Base-by-base conservation (phyloP, 129 eudicot genomes). In the Gnaphalium uliginosum region DNA sequence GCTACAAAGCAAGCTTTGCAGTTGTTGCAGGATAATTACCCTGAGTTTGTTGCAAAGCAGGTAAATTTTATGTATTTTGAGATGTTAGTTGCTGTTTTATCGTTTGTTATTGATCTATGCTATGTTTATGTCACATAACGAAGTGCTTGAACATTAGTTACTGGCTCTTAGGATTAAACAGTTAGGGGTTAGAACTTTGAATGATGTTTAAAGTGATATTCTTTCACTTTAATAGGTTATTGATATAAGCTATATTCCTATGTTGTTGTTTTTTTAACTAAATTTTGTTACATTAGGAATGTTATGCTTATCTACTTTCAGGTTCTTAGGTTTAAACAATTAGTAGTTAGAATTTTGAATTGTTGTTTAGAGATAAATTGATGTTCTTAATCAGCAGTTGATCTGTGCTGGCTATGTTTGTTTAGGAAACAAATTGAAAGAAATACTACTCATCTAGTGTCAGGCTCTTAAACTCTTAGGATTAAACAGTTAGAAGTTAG, bases 1-100 rank as follows among this genome's bases (percentile, higher is more conserved):
- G 95, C 89, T 8, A 83, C 87, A 1, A 85, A 91, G 70, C 90
- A 88, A 58, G 92, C 95, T n/a, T 75, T 91, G 57, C 86, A 82
- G 37, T 82, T 91, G 79, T 79, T 91, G 43, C 97, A 91, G 83
- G 97, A 91, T 39, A 91, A 91, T 57, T 91, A 91, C 68, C 97
- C 97, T 5, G 97, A 91, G 68, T 85, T 91, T 57, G 91, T 86
- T 10, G 93, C 97, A 6, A 92, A 85, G 76, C 89, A 92, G 81
- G 97, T 92, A 73, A 78, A 30, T 35, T n/a, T 78, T 30, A 43
- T 59, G 30, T 71, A 51, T 22, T 71, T 71, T 71, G 30, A 29
- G 76, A 71, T 71, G 65, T 54, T 30, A 32, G 5, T 30, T 71
- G 15, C 9, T 71, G 50, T 56, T 56, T 53, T 14, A 4, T 14